Evolutionary conservation across 2,329 filamentous ascomycete genomes (phyloP), one percentile per base, ranked within the genome.

Genomic region (Grosmannia penicillata): DNA sequence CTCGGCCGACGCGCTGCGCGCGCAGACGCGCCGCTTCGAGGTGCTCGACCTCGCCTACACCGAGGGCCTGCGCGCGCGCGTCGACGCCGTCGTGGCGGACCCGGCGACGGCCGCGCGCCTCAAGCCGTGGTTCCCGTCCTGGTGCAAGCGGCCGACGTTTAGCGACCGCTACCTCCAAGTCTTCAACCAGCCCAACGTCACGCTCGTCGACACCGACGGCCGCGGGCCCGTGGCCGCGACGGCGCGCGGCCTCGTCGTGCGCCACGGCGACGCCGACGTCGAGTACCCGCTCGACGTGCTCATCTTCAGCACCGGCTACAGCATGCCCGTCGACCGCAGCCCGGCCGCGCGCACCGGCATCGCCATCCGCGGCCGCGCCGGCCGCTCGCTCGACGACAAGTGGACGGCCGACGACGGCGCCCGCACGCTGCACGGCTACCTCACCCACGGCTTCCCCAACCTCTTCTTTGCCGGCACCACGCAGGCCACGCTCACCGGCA

Each of bases 111-210:
- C 74, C 0, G 59, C 61, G 22, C 60, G 53, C 3, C 59, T 78
- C 7, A 70, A 73, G 48, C 58, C 72, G 0, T 76, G 70, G 68
- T 80, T 78, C 48, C 63, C 68, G 0, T 54, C 55, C 0, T 76
- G 68, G 64, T 80, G 75, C 58, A 80, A 80, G 51, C 65, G 75
- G 0, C 73, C 75, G 0, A 66, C 60, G 29, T 78, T 77, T 53
- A 70, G 72, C 52, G 70, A 78, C 47, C 61, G 65, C 6, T 78
- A 75, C 47, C 61, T 79, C 0, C 49, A 59, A 3, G 47, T 65
- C 0, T 80, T 79, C 62, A 81, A 81, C 53, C 50, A 49, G 23
- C 53, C 61, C 0, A 67, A 75, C 46, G 75, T 81, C 4, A 60
- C 62, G 6, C 64, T 81, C 0, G 58, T 80, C 14, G 71, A 80